Base-by-base conservation (phyloP, 768 basidiomycete genomes). In the Erythrobasidium yunnanense region DNA sequence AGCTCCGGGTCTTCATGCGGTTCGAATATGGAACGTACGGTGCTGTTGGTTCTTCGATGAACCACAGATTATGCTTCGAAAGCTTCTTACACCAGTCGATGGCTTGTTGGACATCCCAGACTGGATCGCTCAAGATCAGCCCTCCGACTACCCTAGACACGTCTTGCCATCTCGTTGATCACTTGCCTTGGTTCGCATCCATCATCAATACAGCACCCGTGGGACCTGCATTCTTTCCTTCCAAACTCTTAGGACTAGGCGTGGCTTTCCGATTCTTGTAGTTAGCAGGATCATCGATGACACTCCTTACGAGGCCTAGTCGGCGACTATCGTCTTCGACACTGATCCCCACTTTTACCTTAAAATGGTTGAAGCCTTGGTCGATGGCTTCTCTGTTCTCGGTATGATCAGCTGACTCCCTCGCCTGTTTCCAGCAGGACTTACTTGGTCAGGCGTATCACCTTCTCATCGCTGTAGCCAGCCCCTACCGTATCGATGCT, bases 331-430 rank as follows among this genome's bases (percentile, higher is more conserved):
- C 93, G 74, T 85, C 83, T 38, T 84, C 82, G 65, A 83, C 80
- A 77, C 87, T 81, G 25, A 87, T 85, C 57, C 93, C 93, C 70
- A 97, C 93, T 79, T 96, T 97, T 52, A 71, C 77, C 74, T 96
- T 96, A 83, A 97, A 97, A 78, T 95, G 91, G 78, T 89, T 93
- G 83, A 97, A 97, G 22, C 92, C 92, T 47, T 82, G 83, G 23
- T 81, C 77, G 55, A 97, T 80, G 32, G 90, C 88, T 74, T 91
- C 88, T 72, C 84, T 51, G 49, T 25, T 11, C 11, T 42, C 38
- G 38, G 11, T n/a, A 42, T 11, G n/a, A 42, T 42, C n/a, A n/a
- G 38, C 38, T 42, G n/a, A n/a, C n/a, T n/a, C n/a, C n/a, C n/a
- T n/a, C n/a, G 38, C 38, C 38, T 42, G 38, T 42, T 11, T n/a